Conservation (phyloP, 1,284 basidiomycete genomes). For the Fomitopsis palustris region DNA sequence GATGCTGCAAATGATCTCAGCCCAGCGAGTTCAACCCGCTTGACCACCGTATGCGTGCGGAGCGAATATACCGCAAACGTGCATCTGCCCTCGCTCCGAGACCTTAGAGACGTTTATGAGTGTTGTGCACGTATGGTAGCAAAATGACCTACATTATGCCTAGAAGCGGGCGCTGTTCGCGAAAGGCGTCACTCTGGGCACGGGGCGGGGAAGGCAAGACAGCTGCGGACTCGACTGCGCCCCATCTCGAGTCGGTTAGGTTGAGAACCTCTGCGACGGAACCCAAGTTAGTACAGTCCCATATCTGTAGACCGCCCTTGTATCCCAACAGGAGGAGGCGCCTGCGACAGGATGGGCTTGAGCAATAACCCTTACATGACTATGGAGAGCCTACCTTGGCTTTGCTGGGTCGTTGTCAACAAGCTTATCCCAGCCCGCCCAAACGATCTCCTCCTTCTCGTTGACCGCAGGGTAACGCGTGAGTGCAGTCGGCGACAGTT, state of each 20-base stretch:
- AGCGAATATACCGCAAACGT: slow-evolving; percentile 57
- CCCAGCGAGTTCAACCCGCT: slow-evolving; percentile 42
- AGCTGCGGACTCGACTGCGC: slow-evolving; percentile 39
- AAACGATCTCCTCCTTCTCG: slow-evolving; percentile 27
- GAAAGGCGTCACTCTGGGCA: slow-evolving; percentile 26
- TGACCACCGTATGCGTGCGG: slow-evolving; percentile 49
- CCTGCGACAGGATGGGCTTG: slow-evolving; percentile 24
- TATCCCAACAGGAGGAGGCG: slow-evolving; percentile 62
- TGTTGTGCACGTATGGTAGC: not conserved
- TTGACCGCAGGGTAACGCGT: slow-evolving; percentile 27
- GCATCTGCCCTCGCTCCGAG: slow-evolving; percentile 15
- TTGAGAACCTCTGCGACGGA: slow-evolving; percentile 54
- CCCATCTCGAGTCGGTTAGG: slow-evolving; percentile 34
- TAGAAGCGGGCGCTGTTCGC: slow-evolving; percentile 42
- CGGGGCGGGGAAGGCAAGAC: slow-evolving; percentile 37
- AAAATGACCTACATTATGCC: slow-evolving; percentile 50
- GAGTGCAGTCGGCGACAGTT: slow-evolving; percentile 15
- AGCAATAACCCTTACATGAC: not conserved
- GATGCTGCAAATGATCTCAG: slow-evolving; percentile 48
- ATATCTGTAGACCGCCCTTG: slow-evolving; percentile 57
- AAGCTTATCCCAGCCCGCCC: slow-evolving; percentile 31
- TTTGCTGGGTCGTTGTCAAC: slow-evolving; percentile 11
- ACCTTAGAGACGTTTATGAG: slow-evolving; percentile 7
- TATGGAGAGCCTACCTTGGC: slow-evolving; percentile 26
- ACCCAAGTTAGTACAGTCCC: slow-evolving; percentile 61